phyloP scores from a whole-genome alignment of 2,329 filamentous ascomycete species.

The Thielaviopsis musarum region DNA sequence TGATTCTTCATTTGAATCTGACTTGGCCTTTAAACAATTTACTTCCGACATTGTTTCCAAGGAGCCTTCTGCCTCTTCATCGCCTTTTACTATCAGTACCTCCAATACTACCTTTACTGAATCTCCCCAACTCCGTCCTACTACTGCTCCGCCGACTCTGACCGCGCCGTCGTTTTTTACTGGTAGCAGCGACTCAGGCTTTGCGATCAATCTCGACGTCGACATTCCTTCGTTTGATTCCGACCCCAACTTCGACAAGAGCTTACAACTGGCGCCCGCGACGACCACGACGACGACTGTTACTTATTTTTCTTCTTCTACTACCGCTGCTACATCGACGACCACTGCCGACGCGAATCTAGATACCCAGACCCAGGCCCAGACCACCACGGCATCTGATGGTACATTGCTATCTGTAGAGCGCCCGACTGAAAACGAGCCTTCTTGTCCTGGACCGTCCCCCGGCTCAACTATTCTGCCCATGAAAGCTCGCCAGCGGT shows the following conservation, averaged over 20 bases:
- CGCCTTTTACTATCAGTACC: background rate
- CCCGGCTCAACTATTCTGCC: conserved; percentile 12
- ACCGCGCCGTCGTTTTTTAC: conserved; percentile 13
- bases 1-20: conserved; percentile 4
- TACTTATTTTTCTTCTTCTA: background rate
- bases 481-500: conserved; percentile 22
- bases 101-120: background rate
- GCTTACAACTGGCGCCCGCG: conserved; percentile 19
- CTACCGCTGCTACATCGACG: background rate
- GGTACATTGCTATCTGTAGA: conserved; percentile 11
- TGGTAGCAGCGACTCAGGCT: background rate
- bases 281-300: background rate
- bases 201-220: conserved; percentile 22
- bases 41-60: conserved; percentile 8
- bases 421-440: background rate
- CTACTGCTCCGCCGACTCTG: conserved; percentile 10
- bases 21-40: background rate
- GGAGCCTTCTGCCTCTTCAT: conserved; percentile 1
- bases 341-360: background rate
- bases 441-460: background rate
- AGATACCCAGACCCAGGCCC: background rate
- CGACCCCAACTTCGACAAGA: conserved; percentile 30
- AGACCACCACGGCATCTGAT: conserved; percentile 7
- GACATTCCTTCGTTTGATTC: conserved; percentile 37
- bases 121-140: conserved; percentile 3